Base-by-base conservation (phyloP, 2,329 filamentous ascomycete genomes). In the Paradendryphiella salina region DNA sequence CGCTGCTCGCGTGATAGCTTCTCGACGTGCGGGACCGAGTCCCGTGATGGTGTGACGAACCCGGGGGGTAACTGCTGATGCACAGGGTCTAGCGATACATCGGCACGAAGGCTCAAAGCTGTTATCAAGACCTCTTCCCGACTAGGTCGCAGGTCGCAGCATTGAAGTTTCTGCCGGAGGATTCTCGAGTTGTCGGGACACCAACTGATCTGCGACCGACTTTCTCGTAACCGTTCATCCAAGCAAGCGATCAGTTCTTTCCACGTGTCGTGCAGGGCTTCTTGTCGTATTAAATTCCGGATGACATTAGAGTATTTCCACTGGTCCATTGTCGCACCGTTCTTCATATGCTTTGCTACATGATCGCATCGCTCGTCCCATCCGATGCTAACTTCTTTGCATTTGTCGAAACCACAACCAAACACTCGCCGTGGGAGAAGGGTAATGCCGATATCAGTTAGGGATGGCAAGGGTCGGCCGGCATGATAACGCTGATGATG, bases 251-350 rank as follows among this genome's bases (percentile, higher is more conserved):
- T 57, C n/a, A 73, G 56, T 28, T 71, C 67, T 50, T 73, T 73
- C 70, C 70, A 73, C 1, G 65, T 69, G 44, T 72, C 69, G 41
- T 70, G 69, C 28, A 70, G 52, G 3, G 67, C 66, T 47, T 72
- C 69, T 49, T 73, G 71, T 43, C 71, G 64, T 21, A 73, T 69
- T 11, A 73, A 49, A 29, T 73, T 73, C 10, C 69, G 65, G 35
- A 73, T 70, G 11, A 72, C 69, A 28, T 70, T 73, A 13, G 70
- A 71, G 49, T 73, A 73, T 43, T 71, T 71, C 71, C 71, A 73
- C 17, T 70, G 63, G 29, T 70, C 64, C 15, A 63, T 65, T 7
- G 60, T 65, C 11, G 63, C 61, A 15, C 71, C 71, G 17, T 73
- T 71, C 54, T 73, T 71, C 68, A 73, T 72, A 38, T 73, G 70